These are phyloP conservation scores for Aspergillus transmontanensis DNA, from an alignment of 2,329 filamentous ascomycete species.

Conservation along the genomic window DNA sequence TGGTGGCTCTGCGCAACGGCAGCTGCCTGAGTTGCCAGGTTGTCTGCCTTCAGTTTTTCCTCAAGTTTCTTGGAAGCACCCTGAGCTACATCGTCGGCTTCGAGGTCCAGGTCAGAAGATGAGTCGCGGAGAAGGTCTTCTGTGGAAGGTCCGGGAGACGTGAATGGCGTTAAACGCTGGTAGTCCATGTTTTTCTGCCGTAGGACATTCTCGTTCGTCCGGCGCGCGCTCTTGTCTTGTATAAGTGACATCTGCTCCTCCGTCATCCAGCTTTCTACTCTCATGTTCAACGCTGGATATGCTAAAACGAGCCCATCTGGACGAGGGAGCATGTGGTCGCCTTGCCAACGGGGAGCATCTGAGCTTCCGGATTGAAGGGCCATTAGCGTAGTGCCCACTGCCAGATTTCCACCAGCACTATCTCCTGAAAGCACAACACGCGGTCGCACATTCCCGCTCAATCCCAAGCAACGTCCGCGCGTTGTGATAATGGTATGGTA, in stretches of 20 bases:
- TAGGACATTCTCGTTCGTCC: slow-evolving; percentile 76
- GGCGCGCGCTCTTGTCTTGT: slow-evolving; percentile 75
- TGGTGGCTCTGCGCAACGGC: slow-evolving; percentile 37
- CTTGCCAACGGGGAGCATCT: slow-evolving; percentile 58
- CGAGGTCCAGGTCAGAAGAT: slow-evolving; percentile 16
- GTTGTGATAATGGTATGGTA: slow-evolving; percentile 74
- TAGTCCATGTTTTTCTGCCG: slow-evolving; percentile 88
- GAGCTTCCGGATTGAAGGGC: slow-evolving; percentile 73
- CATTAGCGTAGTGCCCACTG: slow-evolving; percentile 82
- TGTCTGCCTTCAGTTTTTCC: slow-evolving; percentile 34
- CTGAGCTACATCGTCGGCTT: slow-evolving; percentile 23
- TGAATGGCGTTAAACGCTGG: slow-evolving; percentile 69
- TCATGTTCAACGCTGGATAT: slow-evolving; percentile 93
- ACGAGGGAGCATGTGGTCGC: slow-evolving; percentile 64
- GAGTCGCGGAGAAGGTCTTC: slow-evolving; percentile 53
- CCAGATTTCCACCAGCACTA: slow-evolving; percentile 80
- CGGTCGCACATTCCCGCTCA: slow-evolving; percentile 67
- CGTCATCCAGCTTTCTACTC: slow-evolving; percentile 98
- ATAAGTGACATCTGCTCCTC: slow-evolving; percentile 97
- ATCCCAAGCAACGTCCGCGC: slow-evolving; percentile 72
- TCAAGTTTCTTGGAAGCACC: slow-evolving; percentile 26
- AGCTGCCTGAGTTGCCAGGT: slow-evolving; percentile 40
- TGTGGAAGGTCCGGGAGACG: slow-evolving; percentile 79
- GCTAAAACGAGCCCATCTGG: slow-evolving; percentile 83
- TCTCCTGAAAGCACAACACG: slow-evolving; percentile 76